phyloP scores from a whole-genome alignment of 176 grass and related monocot genomes.

The Luzula sylvatica region DNA sequence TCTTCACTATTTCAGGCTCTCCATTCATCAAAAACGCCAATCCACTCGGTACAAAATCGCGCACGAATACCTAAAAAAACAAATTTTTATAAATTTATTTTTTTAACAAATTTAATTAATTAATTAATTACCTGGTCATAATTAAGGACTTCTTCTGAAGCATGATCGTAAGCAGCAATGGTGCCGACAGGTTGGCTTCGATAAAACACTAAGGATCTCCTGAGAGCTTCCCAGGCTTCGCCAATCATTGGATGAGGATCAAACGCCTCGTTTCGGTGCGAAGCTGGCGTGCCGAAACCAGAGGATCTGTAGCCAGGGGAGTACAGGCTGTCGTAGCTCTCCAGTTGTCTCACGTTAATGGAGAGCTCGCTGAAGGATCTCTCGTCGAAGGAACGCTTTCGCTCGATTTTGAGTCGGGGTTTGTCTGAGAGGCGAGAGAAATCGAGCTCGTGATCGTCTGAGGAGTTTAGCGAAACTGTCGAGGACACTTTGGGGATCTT shows the following conservation, averaged over 20 bases:
- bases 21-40: slow-evolving; percentile 45
- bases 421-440: slow-evolving; percentile 31
- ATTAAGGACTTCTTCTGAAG: slow-evolving; percentile 37
- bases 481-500: not conserved
- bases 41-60: slow-evolving; percentile 40
- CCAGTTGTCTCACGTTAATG: slow-evolving; percentile 16
- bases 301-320: slow-evolving; percentile 23
- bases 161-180: slow-evolving; percentile 36
- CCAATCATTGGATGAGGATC: slow-evolving; percentile 28
- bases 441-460: slow-evolving; percentile 17
- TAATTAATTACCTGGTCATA: slow-evolving; percentile 34
- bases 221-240: slow-evolving; percentile 34
- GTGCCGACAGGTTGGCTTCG: slow-evolving; percentile 25
- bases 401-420: slow-evolving; percentile 30
- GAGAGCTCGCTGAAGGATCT: slow-evolving; percentile 29
- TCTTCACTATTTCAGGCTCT: slow-evolving; percentile 37
- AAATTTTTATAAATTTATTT: too few relatives aligned
- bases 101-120: not conserved
- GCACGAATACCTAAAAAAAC: slow-evolving; percentile 32
- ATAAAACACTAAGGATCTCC: slow-evolving; percentile 29
- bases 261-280: slow-evolving; percentile 8
- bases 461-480: not conserved
- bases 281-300: slow-evolving; percentile 19
- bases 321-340: slow-evolving; percentile 24
- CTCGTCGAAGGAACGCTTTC: slow-evolving; percentile 38